A percentile compares a stretch with the other conserved stretches of the same genome.
Conservation (phyloP, 768 basidiomycete genomes). For the Leucosporidium yakuticum region DNA sequence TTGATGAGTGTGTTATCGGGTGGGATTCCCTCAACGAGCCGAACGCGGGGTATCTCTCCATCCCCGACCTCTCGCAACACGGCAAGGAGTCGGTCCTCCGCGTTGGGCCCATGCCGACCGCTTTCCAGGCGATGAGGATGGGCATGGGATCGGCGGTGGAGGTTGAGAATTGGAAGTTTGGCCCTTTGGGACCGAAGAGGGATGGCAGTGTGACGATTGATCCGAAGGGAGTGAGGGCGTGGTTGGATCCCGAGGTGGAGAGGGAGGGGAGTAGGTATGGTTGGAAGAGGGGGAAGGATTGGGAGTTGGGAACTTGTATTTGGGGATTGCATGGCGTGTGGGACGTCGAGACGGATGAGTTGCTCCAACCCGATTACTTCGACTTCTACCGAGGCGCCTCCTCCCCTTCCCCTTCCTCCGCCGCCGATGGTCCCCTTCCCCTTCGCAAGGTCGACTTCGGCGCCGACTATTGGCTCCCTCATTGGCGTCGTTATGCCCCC, state of each 20-base stretch:
- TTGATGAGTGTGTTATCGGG: constrained; percentile 84
- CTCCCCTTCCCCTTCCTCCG: background rate
- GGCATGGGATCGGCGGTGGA: constrained; percentile 82
- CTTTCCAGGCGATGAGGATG: constrained; percentile 71
- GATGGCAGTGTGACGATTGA: constrained; percentile 74
- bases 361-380: constrained; percentile 75
- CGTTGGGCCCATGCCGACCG: constrained; percentile 81
- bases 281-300: constrained; percentile 66
- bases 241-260: constrained; percentile 57
- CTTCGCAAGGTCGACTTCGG: constrained; percentile 57
- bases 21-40: constrained; percentile 99
- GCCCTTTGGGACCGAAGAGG: constrained; percentile 65
- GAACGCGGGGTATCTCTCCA: constrained; percentile 70
- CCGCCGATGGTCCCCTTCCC: constrained; percentile 15
- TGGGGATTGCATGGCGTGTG: constrained; percentile 90
- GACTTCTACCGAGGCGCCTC: constrained; percentile 45
- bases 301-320: constrained; percentile 70
- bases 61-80: constrained; percentile 60
- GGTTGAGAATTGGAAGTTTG: constrained; percentile 76
- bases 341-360: constrained; percentile 61
- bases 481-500: constrained; percentile 55
- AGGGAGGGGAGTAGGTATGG: constrained; percentile 60
- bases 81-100: constrained; percentile 67
- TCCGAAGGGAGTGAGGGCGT: constrained; percentile 71
- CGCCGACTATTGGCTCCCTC: constrained; percentile 70